Percentiles rank a stretch among this genome's conserved stretches.
Conservation (phyloP, 75 land plant genomes). For the Selaginella tamariscina region DNA sequence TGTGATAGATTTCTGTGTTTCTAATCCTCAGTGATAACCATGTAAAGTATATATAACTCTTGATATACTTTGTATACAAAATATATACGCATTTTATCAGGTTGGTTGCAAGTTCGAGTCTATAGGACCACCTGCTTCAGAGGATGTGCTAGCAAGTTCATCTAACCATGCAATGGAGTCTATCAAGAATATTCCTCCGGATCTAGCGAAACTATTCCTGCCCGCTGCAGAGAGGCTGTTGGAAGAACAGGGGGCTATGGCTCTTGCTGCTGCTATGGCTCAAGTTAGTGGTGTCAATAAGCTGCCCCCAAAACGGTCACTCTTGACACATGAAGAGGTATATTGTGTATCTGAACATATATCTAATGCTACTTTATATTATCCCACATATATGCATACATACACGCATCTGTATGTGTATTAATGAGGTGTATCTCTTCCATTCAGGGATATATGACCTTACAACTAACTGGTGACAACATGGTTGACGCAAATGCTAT, state of each 20-base stretch:
- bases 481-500: neutral
- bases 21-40: too few species aligned
- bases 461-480: conserved; percentile 46
- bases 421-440: too few species aligned
- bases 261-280: conserved; percentile 92
- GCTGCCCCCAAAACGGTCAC: conserved; percentile 83
- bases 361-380: neutral
- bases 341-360: neutral
- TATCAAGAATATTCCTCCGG: conserved; percentile 64
- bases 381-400: too few species aligned
- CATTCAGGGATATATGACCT: conserved; percentile 69
- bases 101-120: conserved; percentile 80
- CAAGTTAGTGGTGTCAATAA: conserved; percentile 82
- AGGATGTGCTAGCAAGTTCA: conserved; percentile 71
- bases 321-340: conserved; percentile 82
- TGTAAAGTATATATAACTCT: too few species aligned
- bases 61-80: too few species aligned
- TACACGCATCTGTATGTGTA: too few species aligned
- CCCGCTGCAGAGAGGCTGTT: conserved; percentile 60
- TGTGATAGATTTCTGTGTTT: too few species aligned
- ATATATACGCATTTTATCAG: too few species aligned
- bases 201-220: conserved; percentile 50
- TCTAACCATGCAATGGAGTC: conserved; percentile 65
- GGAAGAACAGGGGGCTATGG: conserved; percentile 46
- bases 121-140: conserved; percentile 46